A percentile compares a stretch with the other conserved stretches of the same genome.
Conservation (phyloP, 1,284 basidiomycete genomes). For the Cutaneotrichosporon mucoides region DNA sequence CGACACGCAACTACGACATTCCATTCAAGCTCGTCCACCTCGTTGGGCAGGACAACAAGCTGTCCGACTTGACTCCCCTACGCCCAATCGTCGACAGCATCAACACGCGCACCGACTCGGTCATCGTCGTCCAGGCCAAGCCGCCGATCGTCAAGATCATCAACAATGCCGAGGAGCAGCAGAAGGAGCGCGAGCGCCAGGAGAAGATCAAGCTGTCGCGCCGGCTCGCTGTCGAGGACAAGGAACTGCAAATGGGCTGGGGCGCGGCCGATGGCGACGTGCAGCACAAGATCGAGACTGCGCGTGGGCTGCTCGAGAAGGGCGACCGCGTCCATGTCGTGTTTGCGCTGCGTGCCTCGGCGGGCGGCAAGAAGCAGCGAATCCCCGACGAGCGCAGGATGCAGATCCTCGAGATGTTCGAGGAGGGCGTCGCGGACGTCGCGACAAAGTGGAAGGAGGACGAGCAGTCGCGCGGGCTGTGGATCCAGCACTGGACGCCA, state of each 20-base stretch:
- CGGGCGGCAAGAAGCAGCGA: slow-evolving; percentile 5
- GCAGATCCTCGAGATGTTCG: slow-evolving; percentile 55
- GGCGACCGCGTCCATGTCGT: slow-evolving; percentile 44
- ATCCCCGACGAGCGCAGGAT: slow-evolving; percentile 16
- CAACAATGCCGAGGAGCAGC: slow-evolving; percentile 24
- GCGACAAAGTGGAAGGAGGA: slow-evolving; percentile 82
- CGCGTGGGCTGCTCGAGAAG: slow-evolving; percentile 30
- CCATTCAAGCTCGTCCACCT: slow-evolving; percentile 40
- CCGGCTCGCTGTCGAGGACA: slow-evolving; percentile 36
- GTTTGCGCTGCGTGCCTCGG: slow-evolving; percentile 32
- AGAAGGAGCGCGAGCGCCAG: slow-evolving; percentile 24
- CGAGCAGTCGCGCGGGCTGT: slow-evolving; percentile 62
- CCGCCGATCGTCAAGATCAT: slow-evolving; percentile 41
- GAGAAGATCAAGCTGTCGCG: slow-evolving; percentile 24
- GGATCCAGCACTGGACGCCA: slow-evolving; percentile 72
- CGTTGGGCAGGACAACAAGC: slow-evolving; percentile 16
- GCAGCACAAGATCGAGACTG: slow-evolving; percentile 35
- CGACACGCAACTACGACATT: slow-evolving; percentile 19
- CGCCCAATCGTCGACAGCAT: slow-evolving; percentile 19
- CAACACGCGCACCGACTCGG: slow-evolving; percentile 20
- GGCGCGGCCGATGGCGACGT: slow-evolving; percentile 37
- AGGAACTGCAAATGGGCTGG: slow-evolving; percentile 46
- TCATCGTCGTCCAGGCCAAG: slow-evolving; percentile 29
- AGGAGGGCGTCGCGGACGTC: slow-evolving; percentile 73
- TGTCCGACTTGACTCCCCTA: slow-evolving; percentile 18